These are phyloP conservation scores for Xylaria curta DNA, from an alignment of 495 filamentous ascomycete genomes.

Conservation along the genomic window DNA sequence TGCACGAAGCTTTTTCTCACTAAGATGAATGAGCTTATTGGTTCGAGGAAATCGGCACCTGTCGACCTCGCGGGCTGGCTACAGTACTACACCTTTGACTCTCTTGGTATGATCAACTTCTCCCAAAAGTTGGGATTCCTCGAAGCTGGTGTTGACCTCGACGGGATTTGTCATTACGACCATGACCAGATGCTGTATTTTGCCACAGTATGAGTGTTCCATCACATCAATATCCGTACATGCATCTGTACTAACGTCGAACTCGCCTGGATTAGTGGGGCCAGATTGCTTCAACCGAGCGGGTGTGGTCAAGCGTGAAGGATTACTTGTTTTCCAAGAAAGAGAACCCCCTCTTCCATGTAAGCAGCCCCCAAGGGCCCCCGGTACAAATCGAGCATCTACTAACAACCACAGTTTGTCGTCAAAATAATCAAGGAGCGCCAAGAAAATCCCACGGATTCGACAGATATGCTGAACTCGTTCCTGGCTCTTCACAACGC, in stretches of 20 bases:
- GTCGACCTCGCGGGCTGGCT: slow-evolving; percentile 61
- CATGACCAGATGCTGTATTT: slow-evolving; percentile 26
- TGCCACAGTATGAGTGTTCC: slow-evolving; percentile 7
- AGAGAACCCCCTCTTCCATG: slow-evolving; percentile 10
- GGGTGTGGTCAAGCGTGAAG: slow-evolving; percentile 17
- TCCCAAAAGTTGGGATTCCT: slow-evolving; percentile 61
- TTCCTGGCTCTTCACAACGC: slow-evolving; percentile 19
- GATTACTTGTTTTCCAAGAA: background rate
- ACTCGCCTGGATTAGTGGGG: slow-evolving; percentile 19
- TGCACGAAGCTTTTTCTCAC: slow-evolving; percentile 55
- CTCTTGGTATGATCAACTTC: slow-evolving; percentile 62
- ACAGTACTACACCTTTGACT: slow-evolving; percentile 65
- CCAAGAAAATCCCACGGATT: background rate
- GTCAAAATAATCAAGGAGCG: slow-evolving; percentile 3
- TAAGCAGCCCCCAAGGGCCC: background rate
- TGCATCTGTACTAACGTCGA: background rate
- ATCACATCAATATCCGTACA: no score
- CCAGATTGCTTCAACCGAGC: slow-evolving; percentile 18
- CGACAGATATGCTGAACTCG: slow-evolving; percentile 22
- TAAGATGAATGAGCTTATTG: slow-evolving; percentile 51
- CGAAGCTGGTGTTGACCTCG: slow-evolving; percentile 56
- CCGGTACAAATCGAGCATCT: background rate
- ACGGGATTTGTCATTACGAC: slow-evolving; percentile 34
- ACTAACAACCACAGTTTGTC: slow-evolving; percentile 6
- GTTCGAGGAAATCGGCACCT: background rate